Conservation (phyloP, 2,329 filamentous ascomycete species). For the Claviceps sp. region DNA sequence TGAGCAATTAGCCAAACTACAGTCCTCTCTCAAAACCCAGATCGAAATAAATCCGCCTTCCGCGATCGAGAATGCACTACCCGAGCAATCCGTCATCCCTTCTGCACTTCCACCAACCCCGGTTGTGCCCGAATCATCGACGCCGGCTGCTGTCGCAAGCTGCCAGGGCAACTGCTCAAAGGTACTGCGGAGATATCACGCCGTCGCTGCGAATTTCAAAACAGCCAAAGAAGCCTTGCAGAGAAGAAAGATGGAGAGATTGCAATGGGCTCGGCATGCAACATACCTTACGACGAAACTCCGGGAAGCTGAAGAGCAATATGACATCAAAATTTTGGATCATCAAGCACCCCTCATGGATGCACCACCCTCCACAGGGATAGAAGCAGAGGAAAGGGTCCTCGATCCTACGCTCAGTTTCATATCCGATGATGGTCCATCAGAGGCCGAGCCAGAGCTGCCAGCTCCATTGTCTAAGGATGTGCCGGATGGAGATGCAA, state of each 20-base stretch:
- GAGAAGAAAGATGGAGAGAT: slow-evolving; percentile 27
- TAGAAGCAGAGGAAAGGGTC: slow-evolving; percentile 3
- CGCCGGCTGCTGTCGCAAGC: slow-evolving; percentile 11
- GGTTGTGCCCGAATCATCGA: slow-evolving; percentile 1
- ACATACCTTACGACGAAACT: slow-evolving; percentile 30
- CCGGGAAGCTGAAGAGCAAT: slow-evolving; percentile 26
- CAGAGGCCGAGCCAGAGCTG: slow-evolving; percentile 2
- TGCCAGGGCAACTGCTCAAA: slow-evolving; percentile 19
- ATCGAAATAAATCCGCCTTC: neutral
- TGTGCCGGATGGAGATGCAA: neutral
- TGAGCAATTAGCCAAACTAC: slow-evolving; percentile 16
- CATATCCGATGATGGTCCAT: neutral
- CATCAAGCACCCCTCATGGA: slow-evolving; percentile 1
- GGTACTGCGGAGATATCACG: slow-evolving; percentile 26
- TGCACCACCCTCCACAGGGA: neutral
- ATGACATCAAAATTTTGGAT: slow-evolving; percentile 18
- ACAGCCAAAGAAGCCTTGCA: slow-evolving; percentile 24
- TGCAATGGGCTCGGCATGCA: slow-evolving; percentile 33
- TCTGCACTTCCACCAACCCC: neutral
- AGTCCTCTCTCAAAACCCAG: neutral
- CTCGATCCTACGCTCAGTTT: slow-evolving; percentile 3
- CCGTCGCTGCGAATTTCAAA: slow-evolving; percentile 28
- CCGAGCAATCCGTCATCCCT: neutral
- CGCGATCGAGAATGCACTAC: neutral
- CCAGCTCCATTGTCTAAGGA: neutral